Conservation (phyloP, 2,329 filamentous ascomycete species). For the Aspergillus oerlinghausenensis region DNA sequence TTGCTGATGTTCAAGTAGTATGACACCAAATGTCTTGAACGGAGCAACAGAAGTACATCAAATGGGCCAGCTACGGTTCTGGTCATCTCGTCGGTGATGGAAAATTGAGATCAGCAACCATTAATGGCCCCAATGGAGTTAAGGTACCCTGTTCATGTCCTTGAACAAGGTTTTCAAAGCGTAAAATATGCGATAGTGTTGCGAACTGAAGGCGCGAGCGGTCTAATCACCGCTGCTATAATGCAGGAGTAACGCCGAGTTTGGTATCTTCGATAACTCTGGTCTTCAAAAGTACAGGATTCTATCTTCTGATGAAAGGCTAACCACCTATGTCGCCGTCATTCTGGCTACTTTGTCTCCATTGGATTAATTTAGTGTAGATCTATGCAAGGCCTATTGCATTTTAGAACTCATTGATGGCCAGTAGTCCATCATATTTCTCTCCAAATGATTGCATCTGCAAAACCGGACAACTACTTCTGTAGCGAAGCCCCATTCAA, state of each 20-base stretch:
- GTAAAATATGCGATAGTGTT: background rate
- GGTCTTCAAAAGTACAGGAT: background rate
- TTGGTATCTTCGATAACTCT: background rate
- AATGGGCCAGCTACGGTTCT: too few relatives aligned
- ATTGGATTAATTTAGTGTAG: background rate
- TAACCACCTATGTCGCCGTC: background rate
- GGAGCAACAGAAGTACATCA: too few relatives aligned
- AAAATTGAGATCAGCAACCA: background rate
- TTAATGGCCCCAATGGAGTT: background rate
- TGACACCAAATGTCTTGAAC: background rate
- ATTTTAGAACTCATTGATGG: background rate
- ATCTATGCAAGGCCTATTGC: background rate
- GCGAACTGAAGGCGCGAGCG: background rate
- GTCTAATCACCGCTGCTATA: background rate
- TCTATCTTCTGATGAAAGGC: background rate
- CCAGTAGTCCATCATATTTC: background rate
- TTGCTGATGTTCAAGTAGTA: background rate
- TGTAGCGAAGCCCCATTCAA: background rate
- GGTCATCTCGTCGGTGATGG: too few relatives aligned
- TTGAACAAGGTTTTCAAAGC: background rate
- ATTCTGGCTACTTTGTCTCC: background rate
- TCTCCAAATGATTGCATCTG: background rate
- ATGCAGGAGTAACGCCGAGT: background rate
- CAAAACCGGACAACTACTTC: background rate
- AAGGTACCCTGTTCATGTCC: background rate